Percentiles rank a stretch among this genome's conserved stretches.
These are phyloP conservation scores for Podochytrium sp. DNA, from an alignment of 192 early-diverging fungal species.

Conservation along the genomic window DNA sequence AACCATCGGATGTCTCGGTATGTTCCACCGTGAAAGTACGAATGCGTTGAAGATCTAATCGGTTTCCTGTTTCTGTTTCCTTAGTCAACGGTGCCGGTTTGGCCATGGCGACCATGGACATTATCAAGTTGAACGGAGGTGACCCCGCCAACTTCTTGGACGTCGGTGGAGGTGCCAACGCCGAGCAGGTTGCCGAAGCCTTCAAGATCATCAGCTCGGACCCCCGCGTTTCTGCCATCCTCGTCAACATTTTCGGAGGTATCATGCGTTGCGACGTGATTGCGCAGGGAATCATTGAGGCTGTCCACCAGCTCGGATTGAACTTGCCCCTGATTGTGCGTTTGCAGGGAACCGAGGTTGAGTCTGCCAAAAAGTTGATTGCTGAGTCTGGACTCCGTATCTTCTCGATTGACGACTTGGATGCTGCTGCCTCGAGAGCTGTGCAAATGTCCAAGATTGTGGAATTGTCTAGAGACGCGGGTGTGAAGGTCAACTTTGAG, in stretches of 20 bases:
- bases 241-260: slow-evolving; percentile 99
- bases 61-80: not conserved
- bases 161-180: slow-evolving; percentile 95
- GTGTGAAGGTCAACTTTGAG: slow-evolving; percentile 76
- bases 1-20: slow-evolving; percentile 93
- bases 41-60: slow-evolving; percentile 5
- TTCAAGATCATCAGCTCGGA: slow-evolving; percentile 99
- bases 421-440: slow-evolving; percentile 89
- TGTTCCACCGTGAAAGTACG: not conserved
- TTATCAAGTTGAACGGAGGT: slow-evolving; percentile 98
- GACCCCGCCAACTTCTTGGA: slow-evolving; percentile 99
- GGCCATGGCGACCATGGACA: slow-evolving; percentile 99
- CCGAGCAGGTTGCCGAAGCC: slow-evolving; percentile 95
- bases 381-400: slow-evolving; percentile 89
- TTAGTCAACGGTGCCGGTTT: slow-evolving; percentile 95
- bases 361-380: slow-evolving; percentile 91
- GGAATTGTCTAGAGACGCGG: slow-evolving; percentile 72
- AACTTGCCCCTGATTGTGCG: slow-evolving; percentile 96
- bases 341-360: slow-evolving; percentile 88
- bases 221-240: slow-evolving; percentile 91
- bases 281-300: slow-evolving; percentile 96
- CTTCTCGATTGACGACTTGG: slow-evolving; percentile 92
- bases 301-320: slow-evolving; percentile 88
- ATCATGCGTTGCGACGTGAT: slow-evolving; percentile 99
- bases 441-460: slow-evolving; percentile 87